Evolutionary conservation across 345 rosid species (phyloP).

Genomic region (Atalantia buxifolia): DNA sequence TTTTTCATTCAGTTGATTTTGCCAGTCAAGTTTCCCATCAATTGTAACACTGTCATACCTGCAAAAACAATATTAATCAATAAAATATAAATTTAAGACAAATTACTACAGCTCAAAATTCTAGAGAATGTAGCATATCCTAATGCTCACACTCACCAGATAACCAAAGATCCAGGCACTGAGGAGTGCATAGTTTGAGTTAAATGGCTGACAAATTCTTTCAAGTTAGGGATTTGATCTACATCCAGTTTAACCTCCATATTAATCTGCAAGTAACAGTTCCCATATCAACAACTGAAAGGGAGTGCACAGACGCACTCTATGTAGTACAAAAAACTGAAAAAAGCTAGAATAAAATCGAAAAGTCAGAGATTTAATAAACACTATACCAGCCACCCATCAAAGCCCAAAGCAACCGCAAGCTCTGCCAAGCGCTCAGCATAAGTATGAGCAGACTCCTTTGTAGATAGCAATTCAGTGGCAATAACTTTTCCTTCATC

Average conservation of each 20-base stretch:
- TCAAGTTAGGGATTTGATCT: constrained; percentile 52
- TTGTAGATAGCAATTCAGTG: constrained; percentile 53
- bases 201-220: constrained; percentile 68
- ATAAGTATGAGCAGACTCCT: constrained; percentile 64
- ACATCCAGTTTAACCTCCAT: constrained; percentile 54
- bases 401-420: constrained; percentile 63
- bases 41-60: constrained; percentile 84
- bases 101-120: background rate
- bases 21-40: constrained; percentile 57
- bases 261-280: constrained; percentile 53
- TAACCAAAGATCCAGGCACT: constrained; percentile 67
- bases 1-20: constrained; percentile 57
- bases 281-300: background rate
- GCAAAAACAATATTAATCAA: constrained; percentile 8
- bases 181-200: constrained; percentile 64
- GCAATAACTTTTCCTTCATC: constrained; percentile 62
- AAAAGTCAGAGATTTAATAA: background rate
- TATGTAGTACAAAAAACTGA: background rate
- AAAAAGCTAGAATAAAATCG: background rate
- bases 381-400: constrained; percentile 82
- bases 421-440: constrained; percentile 77
- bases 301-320: background rate
- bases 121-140: background rate
- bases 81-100: background rate
- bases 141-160: constrained; percentile 49